phyloP scores from a whole-genome alignment of 495 filamentous ascomycete genomes.

The Aspergillus bridgeri region DNA sequence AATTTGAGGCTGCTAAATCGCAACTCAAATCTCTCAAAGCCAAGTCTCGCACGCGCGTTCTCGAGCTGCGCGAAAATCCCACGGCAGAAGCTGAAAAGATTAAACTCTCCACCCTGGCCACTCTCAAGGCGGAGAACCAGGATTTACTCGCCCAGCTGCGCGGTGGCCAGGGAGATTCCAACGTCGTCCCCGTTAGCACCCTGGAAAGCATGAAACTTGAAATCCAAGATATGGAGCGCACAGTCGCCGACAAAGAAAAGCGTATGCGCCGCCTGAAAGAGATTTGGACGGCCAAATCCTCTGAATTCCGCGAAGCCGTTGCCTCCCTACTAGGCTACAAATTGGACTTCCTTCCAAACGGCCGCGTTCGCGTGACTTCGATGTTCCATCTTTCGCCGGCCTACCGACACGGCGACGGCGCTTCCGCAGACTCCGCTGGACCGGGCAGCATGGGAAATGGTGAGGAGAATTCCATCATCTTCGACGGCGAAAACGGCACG shows the following conservation, averaged over 20 bases:
- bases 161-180: slow-evolving; percentile 37
- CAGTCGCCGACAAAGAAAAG: slow-evolving; percentile 81
- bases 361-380: slow-evolving; percentile 80
- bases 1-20: slow-evolving; percentile 65
- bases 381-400: slow-evolving; percentile 65
- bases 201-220: slow-evolving; percentile 71
- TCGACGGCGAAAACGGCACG: slow-evolving; percentile 92
- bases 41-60: slow-evolving; percentile 74
- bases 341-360: slow-evolving; percentile 88
- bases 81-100: slow-evolving; percentile 78
- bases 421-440: slow-evolving; percentile 39
- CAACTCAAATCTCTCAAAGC: slow-evolving; percentile 70
- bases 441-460: slow-evolving; percentile 58
- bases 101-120: slow-evolving; percentile 71
- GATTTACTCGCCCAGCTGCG: slow-evolving; percentile 78
- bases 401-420: slow-evolving; percentile 54
- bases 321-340: slow-evolving; percentile 87
- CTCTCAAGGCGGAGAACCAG: slow-evolving; percentile 77
- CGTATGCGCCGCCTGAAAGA: slow-evolving; percentile 78
- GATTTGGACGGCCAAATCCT: slow-evolving; percentile 82
- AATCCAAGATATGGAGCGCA: slow-evolving; percentile 64
- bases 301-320: slow-evolving; percentile 92
- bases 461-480: slow-evolving; percentile 78
- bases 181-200: slow-evolving; percentile 69
- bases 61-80: slow-evolving; percentile 85